Conservation (phyloP, 805 yeast species). For the Candida michaelii region DNA sequence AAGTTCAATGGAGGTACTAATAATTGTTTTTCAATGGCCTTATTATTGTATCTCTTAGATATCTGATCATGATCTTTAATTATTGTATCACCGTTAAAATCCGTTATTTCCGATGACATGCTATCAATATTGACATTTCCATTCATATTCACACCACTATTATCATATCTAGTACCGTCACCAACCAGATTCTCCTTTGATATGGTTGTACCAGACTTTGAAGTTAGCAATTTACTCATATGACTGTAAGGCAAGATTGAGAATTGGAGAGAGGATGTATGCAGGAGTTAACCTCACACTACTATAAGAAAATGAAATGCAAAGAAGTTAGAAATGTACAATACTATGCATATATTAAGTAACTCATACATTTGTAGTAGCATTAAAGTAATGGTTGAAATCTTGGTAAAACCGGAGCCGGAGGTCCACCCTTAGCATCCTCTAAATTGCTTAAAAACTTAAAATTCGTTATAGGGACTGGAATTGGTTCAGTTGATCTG, state of each 20-base stretch:
- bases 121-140: neutral
- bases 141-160: neutral
- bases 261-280: neutral
- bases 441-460: conserved; percentile 23
- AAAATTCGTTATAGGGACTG: conserved; percentile 13
- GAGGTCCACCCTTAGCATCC: conserved; percentile 21
- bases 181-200: neutral
- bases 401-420: conserved; percentile 28
- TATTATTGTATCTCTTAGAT: too few relatives aligned
- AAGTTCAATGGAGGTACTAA: conserved; percentile 89
- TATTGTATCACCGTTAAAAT: neutral
- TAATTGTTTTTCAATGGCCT: neutral
- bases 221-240: neutral
- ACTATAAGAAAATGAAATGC: too few relatives aligned
- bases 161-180: neutral
- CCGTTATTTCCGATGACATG: neutral
- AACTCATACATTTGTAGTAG: too few relatives aligned
- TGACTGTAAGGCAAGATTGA: neutral
- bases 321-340: too few relatives aligned
- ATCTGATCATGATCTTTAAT: neutral
- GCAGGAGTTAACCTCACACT: too few relatives aligned
- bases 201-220: neutral
- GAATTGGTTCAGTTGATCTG: conserved; percentile 13
- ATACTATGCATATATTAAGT: too few relatives aligned
- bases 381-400: conserved; percentile 33